A percentile compares a stretch with the other conserved stretches of the same genome.
These are phyloP conservation scores for Colletotrichum simmondsii DNA, from an alignment of 2,329 filamentous ascomycete species.

Conservation along the genomic window DNA sequence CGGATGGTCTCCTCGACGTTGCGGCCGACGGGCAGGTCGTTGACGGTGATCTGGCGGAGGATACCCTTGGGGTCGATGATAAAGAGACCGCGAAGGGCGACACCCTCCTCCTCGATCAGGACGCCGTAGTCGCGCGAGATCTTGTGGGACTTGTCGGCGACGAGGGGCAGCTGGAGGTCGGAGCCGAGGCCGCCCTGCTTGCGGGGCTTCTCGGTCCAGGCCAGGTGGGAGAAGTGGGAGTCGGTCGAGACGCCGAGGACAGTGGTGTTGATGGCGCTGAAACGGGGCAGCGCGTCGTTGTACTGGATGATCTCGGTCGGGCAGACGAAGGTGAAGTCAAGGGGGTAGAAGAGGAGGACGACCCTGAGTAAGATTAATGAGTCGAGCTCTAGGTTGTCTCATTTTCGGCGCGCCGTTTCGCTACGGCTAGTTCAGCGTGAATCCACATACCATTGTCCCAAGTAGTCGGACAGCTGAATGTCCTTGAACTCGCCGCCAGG, in stretches of 20 bases:
- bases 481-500: constrained; percentile 60
- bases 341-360: constrained; percentile 73
- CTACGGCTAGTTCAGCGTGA: background rate
- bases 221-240: constrained; percentile 66
- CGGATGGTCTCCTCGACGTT: constrained; percentile 73
- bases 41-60: constrained; percentile 72
- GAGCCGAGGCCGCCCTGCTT: constrained; percentile 71
- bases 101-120: constrained; percentile 71
- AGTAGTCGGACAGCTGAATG: constrained; percentile 55
- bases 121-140: constrained; percentile 72
- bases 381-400: background rate
- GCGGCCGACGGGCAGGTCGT: constrained; percentile 73
- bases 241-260: constrained; percentile 73
- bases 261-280: constrained; percentile 66
- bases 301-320: constrained; percentile 74
- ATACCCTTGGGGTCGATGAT: constrained; percentile 73
- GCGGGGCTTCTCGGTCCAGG: constrained; percentile 68
- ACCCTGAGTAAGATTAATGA: constrained; percentile 54
- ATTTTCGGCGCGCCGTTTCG: background rate
- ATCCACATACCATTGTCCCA: constrained; percentile 56
- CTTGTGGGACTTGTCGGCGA: constrained; percentile 71
- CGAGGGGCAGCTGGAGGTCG: constrained; percentile 68
- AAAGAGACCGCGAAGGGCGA: constrained; percentile 72
- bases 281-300: constrained; percentile 69
- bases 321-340: constrained; percentile 77